Percentiles rank a stretch among this genome's conserved stretches.
These are phyloP conservation scores for Gaeumannomyces tritici DNA, from an alignment of 2,329 filamentous ascomycete genomes.

Conservation along the genomic window DNA sequence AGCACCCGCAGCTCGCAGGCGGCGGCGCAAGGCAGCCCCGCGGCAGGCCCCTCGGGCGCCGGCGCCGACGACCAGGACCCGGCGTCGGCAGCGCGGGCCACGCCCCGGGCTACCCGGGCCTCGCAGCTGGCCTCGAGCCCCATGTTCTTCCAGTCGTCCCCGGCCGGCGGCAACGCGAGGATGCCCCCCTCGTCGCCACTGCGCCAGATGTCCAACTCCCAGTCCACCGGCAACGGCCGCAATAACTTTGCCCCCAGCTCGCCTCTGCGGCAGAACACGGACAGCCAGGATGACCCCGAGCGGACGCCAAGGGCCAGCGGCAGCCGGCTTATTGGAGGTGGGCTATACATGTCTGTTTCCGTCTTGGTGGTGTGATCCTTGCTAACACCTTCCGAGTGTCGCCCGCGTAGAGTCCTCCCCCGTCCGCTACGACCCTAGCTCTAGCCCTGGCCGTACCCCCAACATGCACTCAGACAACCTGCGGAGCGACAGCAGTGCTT, in stretches of 20 bases:
- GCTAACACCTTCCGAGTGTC: neutral
- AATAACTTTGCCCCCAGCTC: slow-evolving; percentile 39
- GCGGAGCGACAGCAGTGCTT: slow-evolving; percentile 72
- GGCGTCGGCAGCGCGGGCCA: slow-evolving; percentile 16
- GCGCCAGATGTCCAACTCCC: slow-evolving; percentile 46
- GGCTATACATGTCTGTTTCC: slow-evolving; percentile 11
- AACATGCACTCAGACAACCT: slow-evolving; percentile 55
- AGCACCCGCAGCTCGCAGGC: slow-evolving; percentile 18
- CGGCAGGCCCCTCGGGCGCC: slow-evolving; percentile 14
- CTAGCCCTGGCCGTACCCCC: slow-evolving; percentile 61
- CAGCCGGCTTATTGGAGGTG: slow-evolving; percentile 50
- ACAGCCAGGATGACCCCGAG: slow-evolving; percentile 44
- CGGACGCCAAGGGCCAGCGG: slow-evolving; percentile 62
- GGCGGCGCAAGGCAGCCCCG: slow-evolving; percentile 18
- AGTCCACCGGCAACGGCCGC: slow-evolving; percentile 33
- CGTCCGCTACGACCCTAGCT: slow-evolving; percentile 83
- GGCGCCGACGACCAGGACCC: neutral
- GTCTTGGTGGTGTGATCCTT: too few species aligned
- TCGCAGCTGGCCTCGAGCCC: slow-evolving; percentile 65
- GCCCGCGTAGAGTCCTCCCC: slow-evolving; percentile 72
- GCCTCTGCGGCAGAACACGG: slow-evolving; percentile 48
- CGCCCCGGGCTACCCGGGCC: slow-evolving; percentile 34
- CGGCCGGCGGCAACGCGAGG: slow-evolving; percentile 18
- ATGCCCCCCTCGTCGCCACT: slow-evolving; percentile 38
- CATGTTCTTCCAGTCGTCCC: slow-evolving; percentile 59